A percentile compares a stretch with the other conserved stretches of the same genome.
phyloP scores from a whole-genome alignment of 2,329 filamentous ascomycete species.

The Trichoderma koningii region DNA sequence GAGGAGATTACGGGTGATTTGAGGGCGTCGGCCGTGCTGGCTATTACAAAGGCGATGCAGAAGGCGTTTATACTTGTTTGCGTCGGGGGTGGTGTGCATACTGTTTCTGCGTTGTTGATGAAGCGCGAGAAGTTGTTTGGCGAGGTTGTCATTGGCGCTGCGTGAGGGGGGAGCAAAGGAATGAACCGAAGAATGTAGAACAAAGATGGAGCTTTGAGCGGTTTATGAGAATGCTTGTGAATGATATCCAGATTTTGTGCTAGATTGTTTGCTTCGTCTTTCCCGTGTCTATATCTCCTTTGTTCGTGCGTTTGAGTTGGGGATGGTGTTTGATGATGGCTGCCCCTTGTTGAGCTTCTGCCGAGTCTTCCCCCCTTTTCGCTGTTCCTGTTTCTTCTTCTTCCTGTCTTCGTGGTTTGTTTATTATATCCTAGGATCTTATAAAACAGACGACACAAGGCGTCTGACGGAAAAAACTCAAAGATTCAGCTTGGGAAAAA shows the following conservation, averaged over 20 bases:
- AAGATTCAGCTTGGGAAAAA: not conserved
- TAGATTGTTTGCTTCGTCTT: no score
- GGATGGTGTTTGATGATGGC: no score
- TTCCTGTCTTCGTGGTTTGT: no score
- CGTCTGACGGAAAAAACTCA: not conserved
- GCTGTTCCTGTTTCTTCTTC: no score
- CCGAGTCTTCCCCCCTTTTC: no score
- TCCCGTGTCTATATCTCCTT: no score
- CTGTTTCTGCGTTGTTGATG: conserved; percentile 12
- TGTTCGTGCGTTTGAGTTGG: no score
- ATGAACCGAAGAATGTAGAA: not conserved
- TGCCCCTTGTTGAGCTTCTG: no score
- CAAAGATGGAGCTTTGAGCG: not conserved
- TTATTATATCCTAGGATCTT: no score
- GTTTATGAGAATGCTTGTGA: not conserved
- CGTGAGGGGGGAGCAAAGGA: not conserved
- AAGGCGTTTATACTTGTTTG: conserved; percentile 20
- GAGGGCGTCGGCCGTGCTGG: conserved; percentile 13
- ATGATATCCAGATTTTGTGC: not conserved
- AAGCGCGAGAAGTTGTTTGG: conserved; percentile 29
- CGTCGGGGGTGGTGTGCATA: conserved; percentile 23
- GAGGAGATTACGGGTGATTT: conserved; percentile 22
- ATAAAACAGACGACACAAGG: no score
- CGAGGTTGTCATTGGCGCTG: conserved; percentile 16
- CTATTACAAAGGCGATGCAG: conserved; percentile 27